Evolutionary conservation across 371 early-diverging fungal species (phyloP), one percentile per base, ranked within the genome.

Genomic region (Dentiscutata heterogama): DNA sequence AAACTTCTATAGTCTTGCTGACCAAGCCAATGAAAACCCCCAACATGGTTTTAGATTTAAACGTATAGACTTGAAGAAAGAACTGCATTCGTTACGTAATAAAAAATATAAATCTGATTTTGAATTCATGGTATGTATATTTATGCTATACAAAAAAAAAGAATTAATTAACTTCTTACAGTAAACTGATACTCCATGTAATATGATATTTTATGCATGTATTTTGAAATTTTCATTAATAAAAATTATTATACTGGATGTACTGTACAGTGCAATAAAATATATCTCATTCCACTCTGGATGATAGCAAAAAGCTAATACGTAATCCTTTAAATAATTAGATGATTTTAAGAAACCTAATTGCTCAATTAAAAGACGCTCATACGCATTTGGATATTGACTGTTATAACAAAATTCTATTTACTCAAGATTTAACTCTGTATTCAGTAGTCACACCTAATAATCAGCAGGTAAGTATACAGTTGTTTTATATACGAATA

Each of bases 81-180:
- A 68, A 42, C n/a, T 68, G 20, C 10, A 68, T 42, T 6, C 8
- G 10, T n/a, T 68, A 42, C 42, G 31, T 1, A 16, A 8, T 20
- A 68, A 68, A 7, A 16, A 31, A n/a, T 68, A 68, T 46, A 68
- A 18, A 20, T 31, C 46, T 8, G 70, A 68, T 8, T 68, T 35
- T 68, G 39, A 70, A 70, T 70, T 70, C 25, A 42, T 70, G 20
- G 70, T 70, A 70, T 39, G 3, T 22, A 39, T n/a, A 42, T 2
- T 20, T 5, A 39, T 31, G 5, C 35, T 20, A 14, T 31, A 29
- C 18, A n/a, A n/a, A n/a, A n/a, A n/a, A 16, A 31, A 65, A 29
- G n/a, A 6, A 67, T 39, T 0, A 35, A 39, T 6, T 42, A 35
- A 39, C 18, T 42, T n/a, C 2, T 42, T 42, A 20, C 16, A 35